Evolutionary conservation across 352 stramenopile species (phyloP).

Genomic region (Globisporangium abappressorium): DNA sequence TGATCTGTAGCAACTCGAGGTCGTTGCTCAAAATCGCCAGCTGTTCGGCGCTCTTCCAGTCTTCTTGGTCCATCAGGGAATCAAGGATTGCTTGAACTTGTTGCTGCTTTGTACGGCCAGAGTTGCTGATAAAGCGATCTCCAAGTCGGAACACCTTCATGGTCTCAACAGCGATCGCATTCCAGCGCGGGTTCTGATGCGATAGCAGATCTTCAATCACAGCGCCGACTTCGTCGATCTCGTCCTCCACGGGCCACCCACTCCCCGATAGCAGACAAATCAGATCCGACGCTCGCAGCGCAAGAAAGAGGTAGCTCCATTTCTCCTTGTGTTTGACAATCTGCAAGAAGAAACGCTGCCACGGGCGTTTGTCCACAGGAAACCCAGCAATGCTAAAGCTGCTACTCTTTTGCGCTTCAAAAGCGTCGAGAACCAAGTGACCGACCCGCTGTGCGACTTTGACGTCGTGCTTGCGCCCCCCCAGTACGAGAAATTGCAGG

Average conservation of each 20-base stretch:
- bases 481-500: slow-evolving; percentile 20
- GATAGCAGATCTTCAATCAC: slow-evolving; percentile 31
- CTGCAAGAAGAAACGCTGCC: slow-evolving; percentile 22
- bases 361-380: background rate
- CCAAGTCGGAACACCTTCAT: slow-evolving; percentile 34
- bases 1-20: slow-evolving; percentile 24
- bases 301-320: slow-evolving; percentile 50
- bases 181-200: slow-evolving; percentile 30
- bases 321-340: slow-evolving; percentile 22
- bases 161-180: slow-evolving; percentile 47
- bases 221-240: slow-evolving; percentile 5
- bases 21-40: slow-evolving; percentile 27
- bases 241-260: slow-evolving; percentile 1
- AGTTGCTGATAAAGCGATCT: background rate
- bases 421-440: slow-evolving; percentile 58
- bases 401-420: slow-evolving; percentile 23
- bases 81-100: slow-evolving; percentile 23
- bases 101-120: background rate
- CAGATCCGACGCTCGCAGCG: slow-evolving; percentile 36
- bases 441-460: slow-evolving; percentile 50
- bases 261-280: slow-evolving; percentile 7
- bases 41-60: slow-evolving; percentile 51
- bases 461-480: slow-evolving; percentile 15
- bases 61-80: slow-evolving; percentile 30
- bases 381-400: background rate